Conservation (phyloP, 140 eudicot genomes). For the Anethum foeniculum region DNA sequence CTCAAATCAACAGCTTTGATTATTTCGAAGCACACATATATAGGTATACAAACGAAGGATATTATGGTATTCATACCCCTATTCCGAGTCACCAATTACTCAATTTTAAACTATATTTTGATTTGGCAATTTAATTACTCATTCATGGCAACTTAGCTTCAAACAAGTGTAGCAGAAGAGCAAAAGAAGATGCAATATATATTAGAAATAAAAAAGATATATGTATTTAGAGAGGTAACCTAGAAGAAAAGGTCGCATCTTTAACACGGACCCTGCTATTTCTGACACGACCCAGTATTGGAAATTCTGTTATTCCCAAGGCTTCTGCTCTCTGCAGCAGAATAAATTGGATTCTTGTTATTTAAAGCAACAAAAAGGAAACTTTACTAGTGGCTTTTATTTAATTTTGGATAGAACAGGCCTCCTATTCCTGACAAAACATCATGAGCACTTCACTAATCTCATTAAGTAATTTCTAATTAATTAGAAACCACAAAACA, state of each 20-base stretch:
- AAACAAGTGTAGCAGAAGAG: background rate
- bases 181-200: background rate
- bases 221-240: constrained; percentile 31
- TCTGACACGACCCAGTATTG: constrained; percentile 86
- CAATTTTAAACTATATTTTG: background rate
- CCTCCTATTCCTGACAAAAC: background rate
- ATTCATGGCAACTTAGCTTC: background rate
- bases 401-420: background rate
- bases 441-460: background rate
- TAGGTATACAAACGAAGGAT: background rate
- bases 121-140: background rate
- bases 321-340: constrained; percentile 79
- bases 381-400: background rate
- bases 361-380: background rate
- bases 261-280: constrained; percentile 81
- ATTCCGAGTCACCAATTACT: background rate
- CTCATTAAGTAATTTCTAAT: background rate
- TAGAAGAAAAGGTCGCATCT: constrained; percentile 83
- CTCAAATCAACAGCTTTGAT: background rate
- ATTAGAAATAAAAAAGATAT: background rate
- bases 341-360: background rate
- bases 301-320: constrained; percentile 71
- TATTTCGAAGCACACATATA: background rate
- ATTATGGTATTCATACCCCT: no score
- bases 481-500: background rate